phyloP scores from a whole-genome alignment of 2,329 filamentous ascomycete species.

The Sporothrix pseudoabietina region DNA sequence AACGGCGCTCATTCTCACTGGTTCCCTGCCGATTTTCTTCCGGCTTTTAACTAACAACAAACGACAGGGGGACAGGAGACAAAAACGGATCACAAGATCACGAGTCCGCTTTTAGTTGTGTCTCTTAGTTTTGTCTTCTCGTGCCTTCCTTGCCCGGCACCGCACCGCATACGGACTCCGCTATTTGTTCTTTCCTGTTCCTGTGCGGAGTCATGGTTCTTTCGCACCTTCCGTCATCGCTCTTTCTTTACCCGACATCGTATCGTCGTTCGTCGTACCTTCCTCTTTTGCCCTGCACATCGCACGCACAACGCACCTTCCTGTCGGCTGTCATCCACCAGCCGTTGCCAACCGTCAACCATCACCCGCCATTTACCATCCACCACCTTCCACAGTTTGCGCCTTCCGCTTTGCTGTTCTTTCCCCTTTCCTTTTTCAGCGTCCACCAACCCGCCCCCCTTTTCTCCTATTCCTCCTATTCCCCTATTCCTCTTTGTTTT shows the following conservation, averaged over 20 bases:
- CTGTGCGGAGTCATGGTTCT: background rate
- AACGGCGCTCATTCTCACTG: background rate
- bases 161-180: background rate
- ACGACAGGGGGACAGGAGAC: background rate
- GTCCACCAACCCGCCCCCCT: background rate
- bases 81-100: constrained; percentile 18
- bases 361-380: background rate
- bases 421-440: background rate
- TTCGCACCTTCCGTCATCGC: background rate
- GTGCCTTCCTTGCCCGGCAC: constrained; percentile 22
- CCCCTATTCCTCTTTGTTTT: background rate
- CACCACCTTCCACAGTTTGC: background rate
- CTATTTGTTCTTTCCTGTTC: background rate
- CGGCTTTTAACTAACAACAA: background rate
- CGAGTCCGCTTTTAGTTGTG: background rate
- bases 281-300: background rate
- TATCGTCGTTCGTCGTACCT: background rate
- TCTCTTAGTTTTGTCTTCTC: constrained; percentile 5
- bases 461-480: background rate
- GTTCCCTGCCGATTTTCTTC: background rate
- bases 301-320: background rate
- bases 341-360: constrained; percentile 1
- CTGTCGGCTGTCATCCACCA: constrained; percentile 5
- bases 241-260: background rate
- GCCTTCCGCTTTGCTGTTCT: background rate